Conservation (phyloP, 2,329 filamentous ascomycete species). For the Colletotrichum sp. region DNA sequence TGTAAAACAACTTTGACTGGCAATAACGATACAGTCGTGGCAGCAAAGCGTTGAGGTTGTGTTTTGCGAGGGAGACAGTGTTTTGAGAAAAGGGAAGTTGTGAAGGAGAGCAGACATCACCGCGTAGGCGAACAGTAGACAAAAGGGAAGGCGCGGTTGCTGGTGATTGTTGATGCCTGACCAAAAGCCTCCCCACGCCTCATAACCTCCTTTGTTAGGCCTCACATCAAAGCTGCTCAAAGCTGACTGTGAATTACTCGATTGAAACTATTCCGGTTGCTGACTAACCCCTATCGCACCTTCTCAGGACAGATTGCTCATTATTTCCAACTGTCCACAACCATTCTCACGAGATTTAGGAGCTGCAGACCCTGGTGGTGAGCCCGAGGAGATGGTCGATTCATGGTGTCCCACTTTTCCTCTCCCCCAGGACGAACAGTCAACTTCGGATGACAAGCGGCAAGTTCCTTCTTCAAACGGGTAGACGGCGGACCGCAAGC, state of each 20-base stretch:
- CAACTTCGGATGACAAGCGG: constrained; percentile 7
- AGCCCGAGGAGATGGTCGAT: neutral
- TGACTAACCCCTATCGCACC: neutral
- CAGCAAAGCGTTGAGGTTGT: neutral
- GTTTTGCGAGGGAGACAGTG: neutral
- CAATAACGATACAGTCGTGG: rapidly evolving
- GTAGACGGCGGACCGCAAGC: neutral
- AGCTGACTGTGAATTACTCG: neutral
- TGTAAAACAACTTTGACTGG: neutral
- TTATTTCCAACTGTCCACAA: rapidly evolving
- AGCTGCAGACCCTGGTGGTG: neutral
- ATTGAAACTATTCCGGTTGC: neutral
- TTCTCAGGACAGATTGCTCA: neutral
- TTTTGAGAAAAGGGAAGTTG: neutral
- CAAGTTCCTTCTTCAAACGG: neutral
- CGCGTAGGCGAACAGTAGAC: rapidly evolving
- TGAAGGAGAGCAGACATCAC: rapidly evolving
- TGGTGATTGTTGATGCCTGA: neutral
- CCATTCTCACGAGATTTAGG: neutral
- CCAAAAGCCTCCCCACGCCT: neutral
- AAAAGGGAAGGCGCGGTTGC: neutral
- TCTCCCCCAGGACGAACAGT: neutral
- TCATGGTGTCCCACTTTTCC: neutral
- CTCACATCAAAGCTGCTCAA: neutral
- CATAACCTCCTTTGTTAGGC: neutral